Conservation (phyloP, 805 yeast genomes). For the Wickerhamiella australiensis region DNA sequence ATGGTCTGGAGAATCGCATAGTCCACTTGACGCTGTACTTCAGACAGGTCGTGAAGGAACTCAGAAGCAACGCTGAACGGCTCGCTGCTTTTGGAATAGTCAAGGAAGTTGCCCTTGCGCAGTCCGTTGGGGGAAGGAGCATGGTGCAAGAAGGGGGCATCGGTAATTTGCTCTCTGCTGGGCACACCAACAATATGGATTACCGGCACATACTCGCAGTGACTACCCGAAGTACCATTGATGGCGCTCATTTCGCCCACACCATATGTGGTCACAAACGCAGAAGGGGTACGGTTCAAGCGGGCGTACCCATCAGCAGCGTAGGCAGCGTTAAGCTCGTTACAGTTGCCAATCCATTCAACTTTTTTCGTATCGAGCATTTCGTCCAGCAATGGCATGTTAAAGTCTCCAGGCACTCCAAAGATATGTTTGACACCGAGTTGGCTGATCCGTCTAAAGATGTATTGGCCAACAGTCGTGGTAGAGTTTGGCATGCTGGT, state of each 20-base stretch:
- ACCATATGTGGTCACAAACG: slow-evolving; percentile 63
- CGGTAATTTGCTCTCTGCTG: slow-evolving; percentile 30
- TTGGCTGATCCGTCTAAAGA: slow-evolving; percentile 28
- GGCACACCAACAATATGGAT: slow-evolving; percentile 80
- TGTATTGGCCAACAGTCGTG: slow-evolving; percentile 24
- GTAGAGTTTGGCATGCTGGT: background rate
- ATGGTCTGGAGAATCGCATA: slow-evolving; percentile 45
- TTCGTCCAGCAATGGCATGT: slow-evolving; percentile 32
- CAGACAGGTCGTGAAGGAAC: slow-evolving; percentile 34
- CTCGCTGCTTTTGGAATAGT: slow-evolving; percentile 51
- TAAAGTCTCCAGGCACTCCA: slow-evolving; percentile 39
- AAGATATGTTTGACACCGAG: slow-evolving; percentile 29
- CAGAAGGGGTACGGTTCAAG: slow-evolving; percentile 50
- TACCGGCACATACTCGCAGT: slow-evolving; percentile 67
- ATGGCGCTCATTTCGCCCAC: slow-evolving; percentile 82
- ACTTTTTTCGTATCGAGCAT: slow-evolving; percentile 31
- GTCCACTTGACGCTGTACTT: slow-evolving; percentile 55
- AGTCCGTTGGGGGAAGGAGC: slow-evolving; percentile 27
- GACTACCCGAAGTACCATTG: slow-evolving; percentile 73
- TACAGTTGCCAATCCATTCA: slow-evolving; percentile 74
- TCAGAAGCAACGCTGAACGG: slow-evolving; percentile 47
- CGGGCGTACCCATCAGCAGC: slow-evolving; percentile 85
- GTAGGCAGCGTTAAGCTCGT: slow-evolving; percentile 81
- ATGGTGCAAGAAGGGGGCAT: slow-evolving; percentile 30
- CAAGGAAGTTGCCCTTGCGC: slow-evolving; percentile 48